phyloP scores from a whole-genome alignment of 768 basidiomycete genomes.

The Tylopilus intermedius region DNA sequence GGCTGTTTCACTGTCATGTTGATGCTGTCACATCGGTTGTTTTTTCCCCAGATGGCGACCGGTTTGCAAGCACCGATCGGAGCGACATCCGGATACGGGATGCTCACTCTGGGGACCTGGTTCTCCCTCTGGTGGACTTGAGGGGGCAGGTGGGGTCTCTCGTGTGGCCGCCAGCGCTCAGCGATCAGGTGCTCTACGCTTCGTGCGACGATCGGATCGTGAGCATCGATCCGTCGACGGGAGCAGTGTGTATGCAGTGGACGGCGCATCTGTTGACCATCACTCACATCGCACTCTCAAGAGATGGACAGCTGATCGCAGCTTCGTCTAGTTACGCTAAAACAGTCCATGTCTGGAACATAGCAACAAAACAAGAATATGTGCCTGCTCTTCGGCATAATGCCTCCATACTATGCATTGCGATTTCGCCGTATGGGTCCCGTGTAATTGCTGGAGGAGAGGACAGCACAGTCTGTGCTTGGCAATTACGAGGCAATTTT shows the following conservation, averaged over 20 bases:
- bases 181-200: neutral
- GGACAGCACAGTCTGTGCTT: neutral
- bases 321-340: conserved; percentile 8
- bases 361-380: neutral
- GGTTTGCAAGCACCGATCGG: neutral
- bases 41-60: conserved; percentile 1
- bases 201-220: neutral
- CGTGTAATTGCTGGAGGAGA: conserved; percentile 2
- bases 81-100: neutral
- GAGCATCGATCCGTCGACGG: conserved; percentile 3
- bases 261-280: conserved; percentile 7
- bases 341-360: conserved; percentile 15
- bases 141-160: neutral
- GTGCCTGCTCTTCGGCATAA: neutral
- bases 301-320: conserved; percentile 7
- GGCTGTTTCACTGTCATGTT: neutral
- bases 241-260: neutral
- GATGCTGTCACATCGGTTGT: neutral
- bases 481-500: neutral
- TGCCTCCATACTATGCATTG: neutral
- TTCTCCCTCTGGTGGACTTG: neutral
- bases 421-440: conserved; percentile 2
- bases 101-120: neutral
- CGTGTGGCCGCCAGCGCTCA: neutral
- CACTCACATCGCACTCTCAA: conserved; percentile 8